Percentiles rank a stretch among this genome's conserved stretches.
Conservation (phyloP, 106 monocot genomes). For the Gastrodia elata region DNA sequence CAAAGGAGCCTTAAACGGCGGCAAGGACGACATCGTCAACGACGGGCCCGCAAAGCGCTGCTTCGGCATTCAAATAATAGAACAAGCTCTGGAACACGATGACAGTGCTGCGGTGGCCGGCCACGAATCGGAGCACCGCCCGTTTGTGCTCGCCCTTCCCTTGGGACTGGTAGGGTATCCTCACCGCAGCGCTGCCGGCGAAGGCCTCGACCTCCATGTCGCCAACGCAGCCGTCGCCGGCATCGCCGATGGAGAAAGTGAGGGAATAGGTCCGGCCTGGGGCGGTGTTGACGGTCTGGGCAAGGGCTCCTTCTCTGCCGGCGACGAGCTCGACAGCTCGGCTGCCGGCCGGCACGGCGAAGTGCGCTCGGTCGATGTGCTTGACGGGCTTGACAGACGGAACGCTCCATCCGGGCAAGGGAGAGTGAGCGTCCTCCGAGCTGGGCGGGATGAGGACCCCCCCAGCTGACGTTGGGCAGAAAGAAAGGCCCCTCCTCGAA, state of each 20-base stretch:
- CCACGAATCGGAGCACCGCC: conserved; percentile 36
- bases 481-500: conserved; percentile 57
- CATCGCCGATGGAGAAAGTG: conserved; percentile 51
- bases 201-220: conserved; percentile 51
- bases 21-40: conserved; percentile 35
- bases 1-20: no score
- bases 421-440: conserved; percentile 57
- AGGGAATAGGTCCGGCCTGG: conserved; percentile 30
- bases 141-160: conserved; percentile 50
- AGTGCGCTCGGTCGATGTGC: conserved; percentile 47
- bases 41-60: conserved; percentile 55
- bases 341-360: conserved; percentile 34
- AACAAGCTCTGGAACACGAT: conserved; percentile 52
- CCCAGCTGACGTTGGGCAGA: conserved; percentile 34
- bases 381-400: conserved; percentile 56
- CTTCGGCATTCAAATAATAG: conserved; percentile 41
- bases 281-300: conserved; percentile 38
- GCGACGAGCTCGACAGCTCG: conserved; percentile 60
- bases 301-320: conserved; percentile 41
- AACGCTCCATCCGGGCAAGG: conserved; percentile 50
- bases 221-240: conserved; percentile 37
- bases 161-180: conserved; percentile 46
- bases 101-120: conserved; percentile 20
- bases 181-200: conserved; percentile 24
- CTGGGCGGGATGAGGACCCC: conserved; percentile 52